These are phyloP conservation scores for Hortiboletus rubellus DNA, from an alignment of 1,284 basidiomycete genomes.

Conservation along the genomic window DNA sequence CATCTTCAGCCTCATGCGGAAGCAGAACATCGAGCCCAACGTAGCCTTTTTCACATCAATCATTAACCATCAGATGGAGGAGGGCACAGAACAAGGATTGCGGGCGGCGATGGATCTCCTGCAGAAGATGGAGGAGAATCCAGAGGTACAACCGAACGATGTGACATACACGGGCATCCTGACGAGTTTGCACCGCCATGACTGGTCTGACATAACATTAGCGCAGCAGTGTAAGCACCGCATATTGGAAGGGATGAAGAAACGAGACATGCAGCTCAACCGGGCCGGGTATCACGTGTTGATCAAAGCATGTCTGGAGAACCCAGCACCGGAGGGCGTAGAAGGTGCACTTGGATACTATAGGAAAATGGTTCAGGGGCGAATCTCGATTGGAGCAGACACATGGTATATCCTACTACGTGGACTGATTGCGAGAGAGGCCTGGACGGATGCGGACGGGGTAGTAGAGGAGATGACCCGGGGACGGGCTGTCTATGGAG, in stretches of 20 bases:
- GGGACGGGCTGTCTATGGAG: constrained; percentile 38
- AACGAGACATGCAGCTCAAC: constrained; percentile 52
- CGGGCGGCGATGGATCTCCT: constrained; percentile 65
- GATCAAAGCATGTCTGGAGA: constrained; percentile 61
- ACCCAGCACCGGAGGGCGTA: constrained; percentile 48
- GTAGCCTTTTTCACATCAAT: constrained; percentile 73
- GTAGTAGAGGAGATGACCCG: constrained; percentile 60
- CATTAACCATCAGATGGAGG: constrained; percentile 67
- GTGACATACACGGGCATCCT: constrained; percentile 75
- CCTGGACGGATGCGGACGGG: constrained; percentile 59
- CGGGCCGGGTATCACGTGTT: constrained; percentile 74
- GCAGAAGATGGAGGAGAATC: constrained; percentile 65
- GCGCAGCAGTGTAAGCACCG: constrained; percentile 48
- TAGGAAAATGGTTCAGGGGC: constrained; percentile 58
- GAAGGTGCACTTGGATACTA: constrained; percentile 62
- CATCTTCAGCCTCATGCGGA: constrained; percentile 68
- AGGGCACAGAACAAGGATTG: constrained; percentile 54
- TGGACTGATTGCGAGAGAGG: constrained; percentile 54
- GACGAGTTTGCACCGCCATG: constrained; percentile 55
- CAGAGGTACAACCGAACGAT: constrained; percentile 59
- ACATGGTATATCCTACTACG: constrained; percentile 76
- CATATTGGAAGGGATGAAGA: constrained; percentile 62
- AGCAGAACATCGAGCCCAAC: constrained; percentile 71
- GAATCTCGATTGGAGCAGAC: constrained; percentile 53
- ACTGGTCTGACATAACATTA: constrained; percentile 45